Percentiles rank a stretch among this genome's conserved stretches.
phyloP scores from a whole-genome alignment of 257 asterid species.

The Ilex aquifolium region DNA sequence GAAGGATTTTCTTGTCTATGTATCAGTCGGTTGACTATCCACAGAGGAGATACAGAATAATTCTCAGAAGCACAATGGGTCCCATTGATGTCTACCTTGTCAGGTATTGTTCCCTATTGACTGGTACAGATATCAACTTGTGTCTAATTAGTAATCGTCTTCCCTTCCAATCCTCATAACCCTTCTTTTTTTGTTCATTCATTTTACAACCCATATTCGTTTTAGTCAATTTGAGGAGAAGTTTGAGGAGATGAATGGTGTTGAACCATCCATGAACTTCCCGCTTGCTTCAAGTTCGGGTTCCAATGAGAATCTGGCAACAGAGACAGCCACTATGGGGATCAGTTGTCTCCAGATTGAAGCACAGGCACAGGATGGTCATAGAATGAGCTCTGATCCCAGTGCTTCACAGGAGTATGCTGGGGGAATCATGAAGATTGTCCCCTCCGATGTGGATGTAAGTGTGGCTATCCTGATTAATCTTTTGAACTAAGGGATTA shows the following conservation, averaged over 20 bases:
- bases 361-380: slow-evolving; percentile 40
- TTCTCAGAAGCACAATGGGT: slow-evolving; percentile 96
- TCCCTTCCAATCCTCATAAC: background rate
- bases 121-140: background rate
- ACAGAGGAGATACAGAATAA: slow-evolving; percentile 84
- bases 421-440: slow-evolving; percentile 77
- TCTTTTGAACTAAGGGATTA: background rate
- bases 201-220: background rate
- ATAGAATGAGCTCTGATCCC: slow-evolving; percentile 26
- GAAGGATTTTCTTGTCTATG: slow-evolving; percentile 11
- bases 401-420: slow-evolving; percentile 52
- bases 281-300: slow-evolving; percentile 42
- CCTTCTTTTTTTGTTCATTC: background rate
- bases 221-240: background rate
- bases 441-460: slow-evolving; percentile 77
- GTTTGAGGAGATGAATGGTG: slow-evolving; percentile 32
- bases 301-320: slow-evolving; percentile 43
- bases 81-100: slow-evolving; percentile 95
- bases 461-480: slow-evolving; percentile 21
- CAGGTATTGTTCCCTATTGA: slow-evolving; percentile 38
- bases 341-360: slow-evolving; percentile 34
- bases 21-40: slow-evolving; percentile 82
- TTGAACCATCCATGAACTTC: background rate
- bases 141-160: background rate
- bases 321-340: slow-evolving; percentile 27